Evolutionary conservation across 1,284 basidiomycete species (phyloP), one percentile per base, ranked within the genome.

Genomic region (Leccinum subrobustum): DNA sequence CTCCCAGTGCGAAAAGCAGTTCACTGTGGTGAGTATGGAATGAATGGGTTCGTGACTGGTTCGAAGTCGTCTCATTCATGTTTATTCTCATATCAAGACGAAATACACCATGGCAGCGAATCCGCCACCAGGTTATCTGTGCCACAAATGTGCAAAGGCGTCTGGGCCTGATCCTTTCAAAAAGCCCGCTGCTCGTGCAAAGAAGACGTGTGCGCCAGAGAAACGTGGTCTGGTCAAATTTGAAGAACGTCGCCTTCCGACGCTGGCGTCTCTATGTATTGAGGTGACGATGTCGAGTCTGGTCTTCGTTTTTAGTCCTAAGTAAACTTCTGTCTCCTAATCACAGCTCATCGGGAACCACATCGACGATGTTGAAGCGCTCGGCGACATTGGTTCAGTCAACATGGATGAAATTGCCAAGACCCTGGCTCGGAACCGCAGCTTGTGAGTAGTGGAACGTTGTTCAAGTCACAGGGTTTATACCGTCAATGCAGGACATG

Each of bases 331-430:
- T 47, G 8, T 12, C 8, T 3, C 14, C 16, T 16, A 51, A 58
- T 35, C 48, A 1, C 60, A 96, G 90, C 78, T 98, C 31, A 88
- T 98, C 61, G 90, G 91, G 29, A 83, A 86, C 54, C 86, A 94
- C 70, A 97, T 98, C 60, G 86, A 96, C 62, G 89, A 96, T 64
- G 89, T 98, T 14, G 95, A 98, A 64, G 89, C 91, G 0, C 79
- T 98, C 5, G 95, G 95, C 0, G 88, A 95, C 67, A 91, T 98
- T 58, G 93, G 94, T 1, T 70, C 82, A 1, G 75, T 90, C 72
- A 96, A 93, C 70, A 80, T 93, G 78, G 87, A 94, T 64, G 86
- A 88, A 53, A 90, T 96, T 51, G 86, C 91, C 25, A 91, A 91
- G 73, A 90, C 94, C 18, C 83, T 99, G 42, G 90, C 91, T 44